Evolutionary conservation across 768 basidiomycete species (phyloP), one percentile per base, ranked within the genome.

Genomic region (Suillus bovinus): DNA sequence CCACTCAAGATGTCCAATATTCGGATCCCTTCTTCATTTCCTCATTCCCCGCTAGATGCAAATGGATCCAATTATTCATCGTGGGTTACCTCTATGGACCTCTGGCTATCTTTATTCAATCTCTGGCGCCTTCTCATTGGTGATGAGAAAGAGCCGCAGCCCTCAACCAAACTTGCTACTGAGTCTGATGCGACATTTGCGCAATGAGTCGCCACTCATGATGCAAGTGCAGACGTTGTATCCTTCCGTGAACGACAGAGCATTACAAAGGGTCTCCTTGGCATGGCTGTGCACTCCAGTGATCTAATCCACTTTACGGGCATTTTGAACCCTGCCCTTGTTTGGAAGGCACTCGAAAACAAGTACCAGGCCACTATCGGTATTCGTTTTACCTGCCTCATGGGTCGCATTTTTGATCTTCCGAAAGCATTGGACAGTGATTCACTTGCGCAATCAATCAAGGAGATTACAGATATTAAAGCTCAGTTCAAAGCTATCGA

Each of bases 281-380:
- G 33, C 20, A 55, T 55, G 54, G 31, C 54, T 0, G 54, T 55
- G 0, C 54, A 55, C 3, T 55, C 33, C 3, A 55, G 54, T 16
- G 31, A 55, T 10, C 31, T 55, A 5, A 39, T 55, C 6, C 54
- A 55, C 13, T 55, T 55, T 22, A 39, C 14, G 9, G 54, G 54
- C 11, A n/a, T 20, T n/a, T 11, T 17, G 2, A 16, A 55, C 14
- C 54, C 54, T 27, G 20, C 24, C 0, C 4, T 3, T 10, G 11
- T 39, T 10, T 55, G 54, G 54, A 55, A 55, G 4, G 38, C 54
- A 13, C 54, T 55, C 2, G 54, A 55, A n/a, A n/a, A 55, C 54
- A 55, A 55, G 16, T 55, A 55, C 17, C 54, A 55, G 31, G 54
- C 17, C 0, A 13, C 33, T 39, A 17, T 39, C 3, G 54, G 54